Evolutionary conservation across 2,329 filamentous ascomycete genomes (phyloP).

Genomic region (Fusarium sp.): DNA sequence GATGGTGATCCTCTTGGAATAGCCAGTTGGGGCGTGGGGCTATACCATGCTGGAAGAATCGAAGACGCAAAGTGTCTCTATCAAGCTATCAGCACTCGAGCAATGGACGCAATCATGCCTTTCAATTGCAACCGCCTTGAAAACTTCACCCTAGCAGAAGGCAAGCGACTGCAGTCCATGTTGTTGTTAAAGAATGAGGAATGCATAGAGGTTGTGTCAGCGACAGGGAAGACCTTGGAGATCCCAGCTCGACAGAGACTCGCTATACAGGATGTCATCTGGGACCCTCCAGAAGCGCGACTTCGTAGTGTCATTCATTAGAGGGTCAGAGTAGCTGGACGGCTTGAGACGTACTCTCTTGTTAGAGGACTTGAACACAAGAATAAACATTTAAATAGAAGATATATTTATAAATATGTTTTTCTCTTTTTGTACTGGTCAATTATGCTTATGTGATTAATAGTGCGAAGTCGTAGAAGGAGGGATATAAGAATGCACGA

Average conservation of each 20-base stretch:
- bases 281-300: slow-evolving; percentile 17
- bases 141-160: neutral
- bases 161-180: neutral
- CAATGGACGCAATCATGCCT: neutral
- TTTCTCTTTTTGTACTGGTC: no score
- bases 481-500: no score
- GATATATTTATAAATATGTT: no score
- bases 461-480: no score
- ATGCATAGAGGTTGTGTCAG: neutral
- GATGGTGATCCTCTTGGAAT: slow-evolving; percentile 1
- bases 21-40: slow-evolving; percentile 9
- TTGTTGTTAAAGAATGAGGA: slow-evolving; percentile 13
- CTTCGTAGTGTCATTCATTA: slow-evolving; percentile 4
- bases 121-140: rapidly evolving
- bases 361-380: no score
- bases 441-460: no score
- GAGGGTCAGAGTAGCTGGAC: neutral
- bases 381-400: no score
- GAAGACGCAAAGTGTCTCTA: slow-evolving; percentile 6
- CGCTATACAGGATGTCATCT: slow-evolving; percentile 1
- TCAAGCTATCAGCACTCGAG: slow-evolving; percentile 10
- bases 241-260: slow-evolving; percentile 7
- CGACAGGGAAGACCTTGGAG: neutral
- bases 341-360: no score
- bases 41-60: slow-evolving; percentile 13